Base-by-base conservation (phyloP, 176 grass and related monocot species). In the Aegilops umbellulata region DNA sequence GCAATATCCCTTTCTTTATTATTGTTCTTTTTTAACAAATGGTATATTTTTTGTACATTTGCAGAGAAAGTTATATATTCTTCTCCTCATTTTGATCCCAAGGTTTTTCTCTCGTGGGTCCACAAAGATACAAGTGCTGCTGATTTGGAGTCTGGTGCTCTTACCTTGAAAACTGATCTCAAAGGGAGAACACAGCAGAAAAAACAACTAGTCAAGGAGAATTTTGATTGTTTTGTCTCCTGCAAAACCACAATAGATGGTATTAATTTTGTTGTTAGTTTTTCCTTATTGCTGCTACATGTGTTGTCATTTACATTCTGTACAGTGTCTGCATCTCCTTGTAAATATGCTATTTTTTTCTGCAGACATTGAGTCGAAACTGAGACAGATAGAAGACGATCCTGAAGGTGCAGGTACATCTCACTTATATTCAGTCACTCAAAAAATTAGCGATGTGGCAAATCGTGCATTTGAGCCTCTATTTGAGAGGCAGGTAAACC, bases 221-320 rank as follows among this genome's bases (percentile, higher is more conserved):
- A 99, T 82, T 99, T 99, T 80, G 97, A 99, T 94, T 99, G 97
- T 86, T 99, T 99, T 69, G 92, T 99, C 35, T 99, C 97, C 6
- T 99, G 97, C 97, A 99, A 99, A 90, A 99, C 97, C 66, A 99
- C 97, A 60, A 99, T 99, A 84, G 97, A 99, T 68, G 97, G 97
- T 98, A 94, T 69, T 55, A 55, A 25, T 87, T 65, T 78, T 74
- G 41, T 61, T 76, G 4, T 85, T 65, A 75, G 8, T 51, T 85
- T 44, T 86, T 24, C 65, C 39, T 41, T 83, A 35, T 39, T 82
- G 66, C 29, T 36, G 60, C 75, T 46, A 49, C 63, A 83, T 69
- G n/a, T 44, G 87, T 32, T 86, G 49, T 36, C 81, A 34, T 85
- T 57, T 16, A 65, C 25, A 68, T 84, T 87, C 53, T 79, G 25